Evolutionary conservation across 805 yeast species (phyloP).

Genomic region (Nakazawaea holstii): DNA sequence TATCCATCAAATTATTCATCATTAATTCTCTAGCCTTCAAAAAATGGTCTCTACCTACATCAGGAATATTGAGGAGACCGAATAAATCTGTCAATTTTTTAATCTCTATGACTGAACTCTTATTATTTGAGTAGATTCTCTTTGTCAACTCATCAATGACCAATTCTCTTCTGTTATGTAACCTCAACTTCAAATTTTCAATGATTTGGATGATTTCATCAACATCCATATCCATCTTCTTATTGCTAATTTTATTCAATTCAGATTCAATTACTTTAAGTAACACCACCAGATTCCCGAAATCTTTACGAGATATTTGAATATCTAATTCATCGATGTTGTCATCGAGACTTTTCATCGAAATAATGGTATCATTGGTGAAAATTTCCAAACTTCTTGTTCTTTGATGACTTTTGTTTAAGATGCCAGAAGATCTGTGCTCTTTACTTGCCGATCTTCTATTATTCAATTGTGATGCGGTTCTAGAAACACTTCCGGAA

Average conservation of each 20-base stretch:
- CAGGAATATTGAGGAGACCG: conserved; percentile 34
- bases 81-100: conserved; percentile 23
- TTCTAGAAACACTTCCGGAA: conserved; percentile 13
- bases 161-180: conserved; percentile 9
- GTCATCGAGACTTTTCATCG: conserved; percentile 50
- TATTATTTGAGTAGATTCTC: conserved; percentile 2
- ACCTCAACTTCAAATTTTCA: conserved; percentile 14
- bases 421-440: conserved; percentile 16
- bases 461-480: neutral
- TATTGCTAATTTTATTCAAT: conserved; percentile 16
- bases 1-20: conserved; percentile 41
- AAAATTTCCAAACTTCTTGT: conserved; percentile 43
- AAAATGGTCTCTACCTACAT: conserved; percentile 42
- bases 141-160: conserved; percentile 5
- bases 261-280: conserved; percentile 13
- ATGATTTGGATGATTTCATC: conserved; percentile 32
- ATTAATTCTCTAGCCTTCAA: conserved; percentile 41
- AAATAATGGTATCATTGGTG: conserved; percentile 14
- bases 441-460: conserved; percentile 20
- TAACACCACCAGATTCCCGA: conserved; percentile 34
- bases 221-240: conserved; percentile 14
- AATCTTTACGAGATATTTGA: conserved; percentile 55
- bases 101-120: conserved; percentile 15
- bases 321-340: conserved; percentile 66
- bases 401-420: conserved; percentile 49